phyloP scores from a whole-genome alignment of 129 eudicot genomes.

The Heracleum sosnowskyi region DNA sequence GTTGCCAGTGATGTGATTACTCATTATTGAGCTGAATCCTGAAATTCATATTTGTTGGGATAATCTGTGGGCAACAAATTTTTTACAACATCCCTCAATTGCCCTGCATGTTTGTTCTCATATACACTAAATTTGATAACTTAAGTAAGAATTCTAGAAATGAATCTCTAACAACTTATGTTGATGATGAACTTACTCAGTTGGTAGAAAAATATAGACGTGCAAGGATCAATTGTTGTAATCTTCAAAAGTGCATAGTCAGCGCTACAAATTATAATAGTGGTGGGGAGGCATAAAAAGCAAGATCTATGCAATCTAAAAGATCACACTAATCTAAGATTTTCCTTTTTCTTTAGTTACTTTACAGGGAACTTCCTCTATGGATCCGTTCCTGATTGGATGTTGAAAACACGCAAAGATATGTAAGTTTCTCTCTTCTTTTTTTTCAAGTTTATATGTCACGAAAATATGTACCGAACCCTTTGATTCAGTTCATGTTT shows the following conservation, averaged over 20 bases:
- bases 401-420: slow-evolving; percentile 11
- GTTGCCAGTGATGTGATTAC: background rate
- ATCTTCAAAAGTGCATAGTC: too few relatives aligned
- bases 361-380: slow-evolving; percentile 44
- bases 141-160: too few relatives aligned
- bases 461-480: background rate
- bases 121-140: too few relatives aligned
- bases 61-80: background rate
- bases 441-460: background rate
- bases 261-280: background rate
- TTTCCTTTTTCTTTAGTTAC: slow-evolving; percentile 26
- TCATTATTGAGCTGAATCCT: background rate
- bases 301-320: background rate
- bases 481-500: too few relatives aligned
- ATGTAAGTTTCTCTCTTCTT: slow-evolving; percentile 25
- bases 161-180: too few relatives aligned
- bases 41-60: background rate
- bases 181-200: too few relatives aligned
- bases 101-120: too few relatives aligned
- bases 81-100: background rate
- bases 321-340: background rate
- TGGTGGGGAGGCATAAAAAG: background rate
- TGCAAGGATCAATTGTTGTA: too few relatives aligned
- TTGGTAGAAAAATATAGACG: too few relatives aligned
- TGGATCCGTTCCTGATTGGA: slow-evolving; percentile 51